Base-by-base conservation (phyloP, 2,329 filamentous ascomycete species). In the Xylaria polymorpha region DNA sequence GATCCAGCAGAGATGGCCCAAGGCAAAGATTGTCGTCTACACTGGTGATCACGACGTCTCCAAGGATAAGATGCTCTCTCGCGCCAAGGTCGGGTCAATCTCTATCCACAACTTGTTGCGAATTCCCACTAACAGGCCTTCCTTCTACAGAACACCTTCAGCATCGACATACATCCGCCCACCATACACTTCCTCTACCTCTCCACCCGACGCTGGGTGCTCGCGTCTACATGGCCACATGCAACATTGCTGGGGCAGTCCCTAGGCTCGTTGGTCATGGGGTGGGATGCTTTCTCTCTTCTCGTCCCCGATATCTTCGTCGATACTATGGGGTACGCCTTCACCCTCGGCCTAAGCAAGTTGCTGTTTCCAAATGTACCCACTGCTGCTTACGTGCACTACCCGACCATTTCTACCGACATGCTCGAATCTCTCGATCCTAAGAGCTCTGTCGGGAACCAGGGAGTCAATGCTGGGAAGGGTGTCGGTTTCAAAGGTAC, bases 261-360 rank as follows among this genome's bases (percentile, higher is more conserved):
- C 2, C 78, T 98, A 3, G 96, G 96, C 50, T 98, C 94, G 6
- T 78, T 99, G 55, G 79, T 97, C 35, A 85, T 99, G 63, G 94
- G 92, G 32, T 96, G 93, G 85, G 95, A 99, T 77, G 95, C 95
- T 12, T 96, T 99, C 79, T 91, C 89, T n/a, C 88, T 98, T 2
- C 86, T 98, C 2, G 92, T 95, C 0, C 96, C 96, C 0, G 96
- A 99, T 79, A 87, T 98, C 61, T 97, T 98, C 79, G 86, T 99
- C 75, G 96, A 99, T 78, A 99, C 96, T 1, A 98, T 99, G 94
- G 96, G 96, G 71, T 99, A 98, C 77, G 94, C 95, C 32, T 99
- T 98, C 78, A 88, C 92, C 0, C 87, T 97, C 12, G 94, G 93
- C 9, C 85, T 98, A 3, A 92, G 87, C 80, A 96, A 94, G 78